Conservation (phyloP, 257 asterid species). For the Anisodus acutangulus region DNA sequence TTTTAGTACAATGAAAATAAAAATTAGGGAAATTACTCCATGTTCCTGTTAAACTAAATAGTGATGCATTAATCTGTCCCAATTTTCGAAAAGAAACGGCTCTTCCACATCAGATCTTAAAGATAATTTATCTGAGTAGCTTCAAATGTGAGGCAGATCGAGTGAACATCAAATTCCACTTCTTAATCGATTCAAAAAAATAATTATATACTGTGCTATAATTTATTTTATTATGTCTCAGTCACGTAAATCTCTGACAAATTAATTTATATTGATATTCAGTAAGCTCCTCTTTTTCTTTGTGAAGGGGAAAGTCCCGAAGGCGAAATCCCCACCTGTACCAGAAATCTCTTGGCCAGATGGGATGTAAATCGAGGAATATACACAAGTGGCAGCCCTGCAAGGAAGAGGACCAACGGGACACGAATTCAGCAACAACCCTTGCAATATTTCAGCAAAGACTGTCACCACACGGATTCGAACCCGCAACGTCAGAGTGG, state of each 20-base stretch:
- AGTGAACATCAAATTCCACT: neutral
- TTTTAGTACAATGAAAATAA: neutral
- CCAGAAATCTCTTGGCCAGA: too few species aligned
- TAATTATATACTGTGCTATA: neutral
- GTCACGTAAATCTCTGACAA: neutral
- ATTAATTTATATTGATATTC: neutral
- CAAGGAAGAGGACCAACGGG: too few species aligned
- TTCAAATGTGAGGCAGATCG: neutral
- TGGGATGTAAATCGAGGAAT: too few species aligned
- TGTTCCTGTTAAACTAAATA: slow-evolving; percentile 15
- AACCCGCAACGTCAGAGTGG: too few species aligned
- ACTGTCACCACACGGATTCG: too few species aligned
- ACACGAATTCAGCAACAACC: too few species aligned
- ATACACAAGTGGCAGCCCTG: too few species aligned
- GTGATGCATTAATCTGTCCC: neutral
- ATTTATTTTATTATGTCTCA: neutral
- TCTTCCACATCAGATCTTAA: slow-evolving; percentile 16
- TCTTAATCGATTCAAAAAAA: neutral
- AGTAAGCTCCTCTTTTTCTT: too few species aligned
- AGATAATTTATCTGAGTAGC: neutral
- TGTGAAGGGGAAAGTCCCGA: too few species aligned
- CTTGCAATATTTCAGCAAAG: too few species aligned
- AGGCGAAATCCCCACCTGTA: too few species aligned
- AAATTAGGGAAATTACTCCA: neutral
- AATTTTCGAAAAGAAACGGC: neutral